phyloP scores from a whole-genome alignment of 768 basidiomycete species.

The Hemileccinum impolitum region DNA sequence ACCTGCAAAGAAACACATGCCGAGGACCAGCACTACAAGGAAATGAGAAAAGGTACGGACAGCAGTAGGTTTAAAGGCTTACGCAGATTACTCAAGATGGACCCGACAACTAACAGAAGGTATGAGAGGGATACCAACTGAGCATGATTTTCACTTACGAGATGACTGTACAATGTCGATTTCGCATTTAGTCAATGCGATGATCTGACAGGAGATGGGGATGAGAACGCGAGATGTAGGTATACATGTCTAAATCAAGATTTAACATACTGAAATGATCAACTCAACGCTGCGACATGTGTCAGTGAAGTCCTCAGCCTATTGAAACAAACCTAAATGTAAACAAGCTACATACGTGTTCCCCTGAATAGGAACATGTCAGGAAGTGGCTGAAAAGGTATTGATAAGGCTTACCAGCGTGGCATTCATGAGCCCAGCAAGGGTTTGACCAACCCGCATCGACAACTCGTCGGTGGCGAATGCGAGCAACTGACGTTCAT shows the following conservation, averaged over 20 bases:
- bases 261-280: slow-evolving; percentile 60
- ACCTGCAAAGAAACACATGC: slow-evolving; percentile 83
- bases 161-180: slow-evolving; percentile 78
- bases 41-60: neutral
- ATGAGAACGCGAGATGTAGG: neutral
- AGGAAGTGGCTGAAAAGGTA: neutral
- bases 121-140: neutral
- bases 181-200: slow-evolving; percentile 80
- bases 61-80: slow-evolving; percentile 17
- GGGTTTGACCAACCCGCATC: slow-evolving; percentile 74
- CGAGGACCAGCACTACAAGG: slow-evolving; percentile 72
- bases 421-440: slow-evolving; percentile 83
- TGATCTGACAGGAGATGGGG: slow-evolving; percentile 46
- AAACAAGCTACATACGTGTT: slow-evolving; percentile 25
- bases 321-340: too few species aligned
- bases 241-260: neutral
- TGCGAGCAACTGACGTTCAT: slow-evolving; percentile 53
- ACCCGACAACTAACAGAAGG: slow-evolving; percentile 60
- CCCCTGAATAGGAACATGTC: slow-evolving; percentile 18
- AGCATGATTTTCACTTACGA: slow-evolving; percentile 39
- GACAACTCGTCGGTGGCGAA: slow-evolving; percentile 90
- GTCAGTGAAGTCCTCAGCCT: too few species aligned
- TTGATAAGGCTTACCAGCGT: slow-evolving; percentile 53
- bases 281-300: slow-evolving; percentile 42
- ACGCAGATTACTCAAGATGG: slow-evolving; percentile 77